Conservation (phyloP, 176 grass and related monocot genomes). For the Stipa capillata region DNA sequence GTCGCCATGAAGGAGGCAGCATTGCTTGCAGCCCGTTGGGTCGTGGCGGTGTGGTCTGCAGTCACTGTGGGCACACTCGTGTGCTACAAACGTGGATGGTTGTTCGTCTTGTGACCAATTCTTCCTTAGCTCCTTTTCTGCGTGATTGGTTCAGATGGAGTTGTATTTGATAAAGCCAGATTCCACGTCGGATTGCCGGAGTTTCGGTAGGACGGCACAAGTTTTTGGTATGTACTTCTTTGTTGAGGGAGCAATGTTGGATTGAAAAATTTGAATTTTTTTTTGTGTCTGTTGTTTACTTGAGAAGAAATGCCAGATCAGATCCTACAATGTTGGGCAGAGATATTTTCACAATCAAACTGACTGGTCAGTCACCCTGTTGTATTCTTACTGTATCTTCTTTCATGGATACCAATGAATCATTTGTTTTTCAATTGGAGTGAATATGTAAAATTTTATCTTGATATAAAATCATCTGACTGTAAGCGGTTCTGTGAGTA, state of each 20-base stretch:
- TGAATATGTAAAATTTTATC: background rate
- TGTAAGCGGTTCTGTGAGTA: background rate
- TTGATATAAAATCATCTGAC: background rate
- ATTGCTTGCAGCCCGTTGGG: constrained; percentile 71
- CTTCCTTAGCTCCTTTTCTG: background rate
- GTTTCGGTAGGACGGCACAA: constrained; percentile 25
- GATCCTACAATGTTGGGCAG: background rate
- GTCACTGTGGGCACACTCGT: constrained; percentile 49
- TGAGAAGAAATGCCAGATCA: constrained; percentile 13
- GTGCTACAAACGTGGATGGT: constrained; percentile 67
- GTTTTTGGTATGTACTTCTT: constrained; percentile 26
- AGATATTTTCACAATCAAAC: background rate
- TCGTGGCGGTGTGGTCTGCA: constrained; percentile 47
- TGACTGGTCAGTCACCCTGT: constrained; percentile 22
- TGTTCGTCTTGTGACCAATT: constrained; percentile 59
- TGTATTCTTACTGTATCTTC: constrained; percentile 19
- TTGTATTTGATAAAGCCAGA: constrained; percentile 26
- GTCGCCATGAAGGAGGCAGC: constrained; percentile 60
- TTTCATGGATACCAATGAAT: constrained; percentile 34
- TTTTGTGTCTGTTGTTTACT: constrained; percentile 18
- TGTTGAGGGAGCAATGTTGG: constrained; percentile 8
- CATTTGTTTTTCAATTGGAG: constrained; percentile 7
- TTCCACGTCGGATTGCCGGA: background rate
- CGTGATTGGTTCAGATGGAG: background rate
- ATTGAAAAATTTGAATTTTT: constrained; percentile 10